A percentile compares a stretch with the other conserved stretches of the same genome.
phyloP scores from a whole-genome alignment of 495 filamentous ascomycete genomes.

The Hypomontagnella monticulosa region DNA sequence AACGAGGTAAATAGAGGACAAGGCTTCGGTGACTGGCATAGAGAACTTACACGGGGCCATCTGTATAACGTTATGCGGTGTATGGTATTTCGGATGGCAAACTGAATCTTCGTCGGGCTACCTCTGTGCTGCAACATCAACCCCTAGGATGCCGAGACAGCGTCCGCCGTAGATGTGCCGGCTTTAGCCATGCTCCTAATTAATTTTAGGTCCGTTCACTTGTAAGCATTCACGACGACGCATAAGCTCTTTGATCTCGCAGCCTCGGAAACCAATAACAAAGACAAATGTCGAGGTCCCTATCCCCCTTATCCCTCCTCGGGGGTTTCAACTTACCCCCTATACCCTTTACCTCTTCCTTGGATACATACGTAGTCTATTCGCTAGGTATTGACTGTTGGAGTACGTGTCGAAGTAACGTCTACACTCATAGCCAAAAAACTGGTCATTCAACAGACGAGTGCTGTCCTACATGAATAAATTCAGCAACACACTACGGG shows the following conservation, averaged over 20 bases:
- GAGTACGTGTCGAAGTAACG: conserved; percentile 62
- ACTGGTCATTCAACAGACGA: conserved; percentile 54
- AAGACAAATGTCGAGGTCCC: too few relatives aligned
- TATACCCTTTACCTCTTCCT: too few relatives aligned
- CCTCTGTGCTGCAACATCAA: conserved; percentile 46
- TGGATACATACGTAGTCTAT: too few relatives aligned
- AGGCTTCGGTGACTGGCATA: conserved; percentile 48
- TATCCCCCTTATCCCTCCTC: too few relatives aligned
- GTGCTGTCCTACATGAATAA: conserved; percentile 53
- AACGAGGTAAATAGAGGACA: conserved; percentile 44
- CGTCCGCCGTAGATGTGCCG: conserved; percentile 54
- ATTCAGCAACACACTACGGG: conserved; percentile 53
- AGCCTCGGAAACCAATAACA: too few relatives aligned
- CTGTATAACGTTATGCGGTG: conserved; percentile 52
- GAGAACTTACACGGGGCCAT: conserved; percentile 43
- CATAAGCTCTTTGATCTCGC: too few relatives aligned
- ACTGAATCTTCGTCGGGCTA: conserved; percentile 51
- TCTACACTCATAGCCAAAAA: conserved; percentile 42
- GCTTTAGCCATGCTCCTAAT: conserved; percentile 36
- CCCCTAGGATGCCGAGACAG: conserved; percentile 52
- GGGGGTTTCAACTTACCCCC: too few relatives aligned
- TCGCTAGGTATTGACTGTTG: too few relatives aligned
- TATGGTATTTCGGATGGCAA: conserved; percentile 47
- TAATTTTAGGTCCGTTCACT: conserved; percentile 49
- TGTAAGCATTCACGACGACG: conserved; percentile 53